A percentile compares a stretch with the other conserved stretches of the same genome.
These are phyloP conservation scores for Carpinus viminea DNA, from an alignment of 306 rosid species.

Conservation along the genomic window DNA sequence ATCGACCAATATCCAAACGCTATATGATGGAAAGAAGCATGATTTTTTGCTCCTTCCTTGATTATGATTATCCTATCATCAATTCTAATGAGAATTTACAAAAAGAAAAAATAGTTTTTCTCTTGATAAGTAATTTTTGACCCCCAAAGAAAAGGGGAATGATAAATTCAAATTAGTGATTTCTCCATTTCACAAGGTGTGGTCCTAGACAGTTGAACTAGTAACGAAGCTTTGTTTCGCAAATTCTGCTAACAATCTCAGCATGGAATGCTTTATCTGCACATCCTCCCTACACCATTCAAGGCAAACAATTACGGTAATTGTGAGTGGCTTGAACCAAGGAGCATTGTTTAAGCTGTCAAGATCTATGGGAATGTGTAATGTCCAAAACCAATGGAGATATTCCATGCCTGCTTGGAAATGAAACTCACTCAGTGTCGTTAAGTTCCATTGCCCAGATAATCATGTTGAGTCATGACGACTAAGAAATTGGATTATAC, in stretches of 20 bases:
- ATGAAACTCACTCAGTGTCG: slow-evolving; percentile 22
- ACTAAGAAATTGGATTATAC: slow-evolving; percentile 72
- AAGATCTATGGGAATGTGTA: slow-evolving; percentile 3
- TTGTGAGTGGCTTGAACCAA: slow-evolving; percentile 16
- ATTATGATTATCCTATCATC: slow-evolving; percentile 25
- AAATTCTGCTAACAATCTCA: not conserved
- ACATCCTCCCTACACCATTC: not conserved
- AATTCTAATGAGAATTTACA: not conserved
- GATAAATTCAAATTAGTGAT: too few relatives aligned
- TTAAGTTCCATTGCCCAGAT: slow-evolving; percentile 22
- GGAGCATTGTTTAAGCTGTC: slow-evolving; percentile 3
- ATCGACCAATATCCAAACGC: not conserved
- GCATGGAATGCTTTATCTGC: slow-evolving; percentile 11
- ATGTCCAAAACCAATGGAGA: slow-evolving; percentile 8
- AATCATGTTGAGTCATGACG: slow-evolving; percentile 57
- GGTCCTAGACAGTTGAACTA: not conserved
- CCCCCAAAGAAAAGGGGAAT: too few relatives aligned
- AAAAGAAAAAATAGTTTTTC: not conserved
- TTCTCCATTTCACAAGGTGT: too few relatives aligned
- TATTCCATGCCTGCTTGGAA: slow-evolving; percentile 29
- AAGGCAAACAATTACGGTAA: slow-evolving; percentile 6
- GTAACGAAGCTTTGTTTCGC: too few relatives aligned
- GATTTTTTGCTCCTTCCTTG: not conserved
- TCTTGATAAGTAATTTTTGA: too few relatives aligned
- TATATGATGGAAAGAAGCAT: not conserved